Evolutionary conservation across 805 yeast species (phyloP).

Genomic region (Candida nitratophila): DNA sequence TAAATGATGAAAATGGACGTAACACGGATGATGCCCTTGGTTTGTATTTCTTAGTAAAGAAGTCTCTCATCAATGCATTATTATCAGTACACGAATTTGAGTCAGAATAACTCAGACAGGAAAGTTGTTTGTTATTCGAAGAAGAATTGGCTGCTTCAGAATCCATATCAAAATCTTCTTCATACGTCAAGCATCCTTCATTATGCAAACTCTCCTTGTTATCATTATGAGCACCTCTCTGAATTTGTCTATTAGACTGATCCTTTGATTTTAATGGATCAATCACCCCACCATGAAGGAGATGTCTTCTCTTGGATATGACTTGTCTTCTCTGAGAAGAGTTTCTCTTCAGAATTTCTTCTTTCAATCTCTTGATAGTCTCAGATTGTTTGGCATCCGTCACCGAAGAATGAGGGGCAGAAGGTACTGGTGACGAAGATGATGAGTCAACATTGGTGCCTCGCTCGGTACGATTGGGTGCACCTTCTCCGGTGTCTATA

Average conservation of each 20-base stretch:
- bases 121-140: no score
- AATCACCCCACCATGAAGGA: neutral
- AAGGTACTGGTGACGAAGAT: neutral
- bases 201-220: neutral
- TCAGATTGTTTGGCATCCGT: neutral
- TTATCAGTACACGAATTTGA: neutral
- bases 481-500: no score
- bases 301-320: neutral
- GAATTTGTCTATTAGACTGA: neutral
- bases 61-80: conserved; percentile 26
- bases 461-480: no score
- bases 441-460: no score
- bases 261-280: no score
- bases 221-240: neutral
- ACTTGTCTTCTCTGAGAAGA: neutral
- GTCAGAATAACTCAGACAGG: conserved; percentile 18
- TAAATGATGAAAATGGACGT: conserved; percentile 53
- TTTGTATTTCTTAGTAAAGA: conserved; percentile 10
- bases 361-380: neutral
- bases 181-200: neutral
- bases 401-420: neutral
- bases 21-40: conserved; percentile 34
- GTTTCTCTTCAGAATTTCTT: neutral
- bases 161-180: neutral
- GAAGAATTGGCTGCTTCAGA: neutral